These are phyloP conservation scores for Inonotus obliquus DNA, from an alignment of 1,284 basidiomycete species.

Conservation along the genomic window DNA sequence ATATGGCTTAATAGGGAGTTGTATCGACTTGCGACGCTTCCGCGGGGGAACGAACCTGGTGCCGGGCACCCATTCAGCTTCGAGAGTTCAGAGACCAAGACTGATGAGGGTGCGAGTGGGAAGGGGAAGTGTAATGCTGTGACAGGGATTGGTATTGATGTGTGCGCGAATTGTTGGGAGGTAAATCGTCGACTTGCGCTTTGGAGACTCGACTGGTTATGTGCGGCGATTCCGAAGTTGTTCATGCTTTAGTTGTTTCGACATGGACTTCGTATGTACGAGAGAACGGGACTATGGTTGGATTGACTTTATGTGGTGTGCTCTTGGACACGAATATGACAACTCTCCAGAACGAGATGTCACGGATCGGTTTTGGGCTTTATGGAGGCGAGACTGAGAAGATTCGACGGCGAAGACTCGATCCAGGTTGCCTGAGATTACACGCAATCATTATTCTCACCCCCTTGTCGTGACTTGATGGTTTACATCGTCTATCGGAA, in stretches of 20 bases:
- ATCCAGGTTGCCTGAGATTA: no score
- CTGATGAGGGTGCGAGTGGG: background rate
- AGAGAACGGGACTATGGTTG: background rate
- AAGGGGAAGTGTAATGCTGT: background rate
- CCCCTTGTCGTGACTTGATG: no score
- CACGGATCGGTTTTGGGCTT: no score
- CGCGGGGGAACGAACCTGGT: background rate
- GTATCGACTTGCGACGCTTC: constrained; percentile 19
- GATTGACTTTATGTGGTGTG: no score
- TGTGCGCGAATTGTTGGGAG: constrained; percentile 14
- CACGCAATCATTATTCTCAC: no score
- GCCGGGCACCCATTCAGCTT: background rate
- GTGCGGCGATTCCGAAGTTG: constrained; percentile 13
- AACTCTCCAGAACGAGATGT: no score
- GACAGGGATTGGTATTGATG: background rate
- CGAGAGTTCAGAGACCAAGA: background rate
- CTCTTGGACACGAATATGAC: no score
- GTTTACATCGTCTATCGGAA: no score
- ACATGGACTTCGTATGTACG: background rate
- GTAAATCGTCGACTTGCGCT: constrained; percentile 14
- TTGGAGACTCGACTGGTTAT: constrained; percentile 16
- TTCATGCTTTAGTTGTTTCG: constrained; percentile 1
- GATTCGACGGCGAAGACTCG: no score
- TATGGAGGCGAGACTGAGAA: no score
- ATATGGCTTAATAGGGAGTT: constrained; percentile 28